Evolutionary conservation across 2,329 filamentous ascomycete species (phyloP).

Genomic region (Aspergillus nomiae): DNA sequence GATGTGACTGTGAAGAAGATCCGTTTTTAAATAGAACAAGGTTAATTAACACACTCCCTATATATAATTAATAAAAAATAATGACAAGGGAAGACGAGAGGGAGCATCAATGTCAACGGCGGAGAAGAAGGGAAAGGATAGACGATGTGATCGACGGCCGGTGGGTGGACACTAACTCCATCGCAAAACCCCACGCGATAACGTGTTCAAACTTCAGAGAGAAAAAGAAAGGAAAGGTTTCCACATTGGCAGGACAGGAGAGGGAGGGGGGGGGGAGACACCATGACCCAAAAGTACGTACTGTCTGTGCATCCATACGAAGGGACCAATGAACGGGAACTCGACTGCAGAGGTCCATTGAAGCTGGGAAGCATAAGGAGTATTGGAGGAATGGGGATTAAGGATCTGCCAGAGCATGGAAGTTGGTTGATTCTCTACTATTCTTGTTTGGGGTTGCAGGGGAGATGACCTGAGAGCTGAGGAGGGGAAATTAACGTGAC

Average conservation of each 20-base stretch:
- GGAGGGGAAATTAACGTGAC: background rate
- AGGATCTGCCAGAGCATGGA: background rate
- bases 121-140: background rate
- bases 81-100: background rate
- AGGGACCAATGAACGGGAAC: background rate
- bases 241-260: background rate
- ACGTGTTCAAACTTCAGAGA: slow-evolving; percentile 5
- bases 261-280: background rate
- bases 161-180: background rate
- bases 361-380: background rate
- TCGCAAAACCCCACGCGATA: slow-evolving; percentile 12
- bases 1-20: background rate
- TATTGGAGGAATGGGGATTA: background rate
- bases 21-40: background rate
- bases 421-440: background rate
- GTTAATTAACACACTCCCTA: background rate
- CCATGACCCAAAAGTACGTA: background rate
- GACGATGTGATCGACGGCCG: slow-evolving; percentile 5
- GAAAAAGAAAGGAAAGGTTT: background rate
- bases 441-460: background rate
- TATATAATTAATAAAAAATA: background rate
- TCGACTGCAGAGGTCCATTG: background rate
- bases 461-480: background rate
- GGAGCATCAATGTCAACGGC: background rate
- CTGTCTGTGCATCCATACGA: background rate